Conservation (phyloP, 164 flowering plant species). For the Nymphaea thermarum region DNA sequence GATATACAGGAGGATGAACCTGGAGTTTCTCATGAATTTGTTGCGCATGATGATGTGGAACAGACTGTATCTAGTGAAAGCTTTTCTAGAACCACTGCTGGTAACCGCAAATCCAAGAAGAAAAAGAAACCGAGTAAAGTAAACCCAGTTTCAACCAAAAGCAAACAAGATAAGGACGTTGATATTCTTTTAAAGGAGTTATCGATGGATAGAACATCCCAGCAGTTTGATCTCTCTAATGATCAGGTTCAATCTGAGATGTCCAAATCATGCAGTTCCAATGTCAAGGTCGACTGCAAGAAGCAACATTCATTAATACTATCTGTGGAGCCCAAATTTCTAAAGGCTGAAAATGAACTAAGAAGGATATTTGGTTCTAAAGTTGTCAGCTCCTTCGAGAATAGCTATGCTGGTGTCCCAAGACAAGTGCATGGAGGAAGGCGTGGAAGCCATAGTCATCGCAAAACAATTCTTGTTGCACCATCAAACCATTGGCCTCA, state of each 20-base stretch:
- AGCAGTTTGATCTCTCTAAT: slow-evolving; percentile 14
- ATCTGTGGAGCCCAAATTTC: slow-evolving; percentile 60
- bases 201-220: slow-evolving; percentile 15
- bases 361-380: slow-evolving; percentile 86
- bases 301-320: slow-evolving; percentile 28
- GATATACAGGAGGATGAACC: slow-evolving; percentile 27
- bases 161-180: slow-evolving; percentile 18
- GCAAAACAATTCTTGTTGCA: slow-evolving; percentile 62
- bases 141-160: slow-evolving; percentile 12
- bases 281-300: slow-evolving; percentile 6
- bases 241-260: slow-evolving; percentile 11
- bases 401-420: slow-evolving; percentile 41
- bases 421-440: slow-evolving; percentile 67
- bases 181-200: slow-evolving; percentile 36
- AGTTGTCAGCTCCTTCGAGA: slow-evolving; percentile 82
- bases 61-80: neutral
- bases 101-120: slow-evolving; percentile 55
- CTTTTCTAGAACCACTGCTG: neutral
- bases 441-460: slow-evolving; percentile 42
- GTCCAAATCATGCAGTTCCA: slow-evolving; percentile 13
- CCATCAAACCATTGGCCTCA: slow-evolving; percentile 78
- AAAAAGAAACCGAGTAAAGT: slow-evolving; percentile 53
- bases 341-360: slow-evolving; percentile 82
- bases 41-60: slow-evolving; percentile 9
- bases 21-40: slow-evolving; percentile 17